Base-by-base conservation (phyloP, 1,139 yeast species). In the Lodderomyces metapsilosis region DNA sequence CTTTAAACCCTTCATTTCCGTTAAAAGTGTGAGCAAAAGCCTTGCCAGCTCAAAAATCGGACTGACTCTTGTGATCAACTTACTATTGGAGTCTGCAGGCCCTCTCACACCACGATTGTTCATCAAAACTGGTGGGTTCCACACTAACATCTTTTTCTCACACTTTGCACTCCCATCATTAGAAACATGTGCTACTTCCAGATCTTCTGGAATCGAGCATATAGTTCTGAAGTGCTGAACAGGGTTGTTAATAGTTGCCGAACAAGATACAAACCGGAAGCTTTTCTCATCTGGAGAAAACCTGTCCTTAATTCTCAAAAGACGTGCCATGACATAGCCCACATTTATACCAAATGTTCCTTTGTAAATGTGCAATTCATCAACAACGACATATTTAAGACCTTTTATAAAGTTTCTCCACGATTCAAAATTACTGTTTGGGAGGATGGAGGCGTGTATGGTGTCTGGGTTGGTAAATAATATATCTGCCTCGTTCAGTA, bases 391-490 rank as follows among this genome's bases (percentile, higher is more conserved):
- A 52, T 74, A 84, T 54, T 76, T 78, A 49, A 92, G 64, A 40
- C 79, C 75, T 16, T 67, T 57, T 6, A 92, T 63, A 56, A 91
- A 88, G 31, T 76, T 71, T 27, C 74, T 66, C 98, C 98, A 92
- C 11, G 76, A 70, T 20, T 42, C 43, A 36, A 42, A 40, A 4
- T 50, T 43, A 21, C 53, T 49, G 43, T 80, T 77, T 0, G 98
- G 98, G 16, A 92, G 62, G 11, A 92, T 80, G 15, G 92, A 82
- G 0, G 89, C 77, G 61, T 92, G 98, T 2, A 94, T 70, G 69
- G 92, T 88, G 57, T 92, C 99, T 0, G 98, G 99, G 55, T 92
- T 92, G 0, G 98, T 88, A 58, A 92, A 88, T 8, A 92, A 82
- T 4, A 92, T 84, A 43, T 84, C 82, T 0, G 96, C 88, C 41